Evolutionary conservation across 2,329 filamentous ascomycete species (phyloP).

Genomic region (Colletotrichum godetiae): DNA sequence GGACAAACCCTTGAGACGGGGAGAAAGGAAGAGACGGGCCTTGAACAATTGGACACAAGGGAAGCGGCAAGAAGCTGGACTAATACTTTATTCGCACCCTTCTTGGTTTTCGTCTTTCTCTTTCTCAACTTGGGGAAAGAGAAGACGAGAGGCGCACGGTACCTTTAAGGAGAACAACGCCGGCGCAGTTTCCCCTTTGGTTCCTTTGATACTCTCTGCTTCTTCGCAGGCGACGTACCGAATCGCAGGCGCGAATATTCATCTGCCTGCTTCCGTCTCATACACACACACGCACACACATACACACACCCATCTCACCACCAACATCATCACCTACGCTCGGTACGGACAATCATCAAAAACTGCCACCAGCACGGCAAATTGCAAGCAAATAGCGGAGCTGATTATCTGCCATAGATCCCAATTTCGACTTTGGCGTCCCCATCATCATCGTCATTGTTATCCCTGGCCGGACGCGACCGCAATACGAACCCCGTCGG

Average conservation of each 20-base stretch:
- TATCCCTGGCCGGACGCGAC: constrained; percentile 1
- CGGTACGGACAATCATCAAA: neutral
- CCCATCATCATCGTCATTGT: neutral
- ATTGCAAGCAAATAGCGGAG: neutral
- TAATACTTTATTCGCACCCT: neutral
- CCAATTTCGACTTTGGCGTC: too few species aligned
- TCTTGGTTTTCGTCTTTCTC: neutral
- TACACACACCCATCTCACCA: neutral
- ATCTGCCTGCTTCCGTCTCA: neutral
- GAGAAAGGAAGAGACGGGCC: constrained; percentile 4
- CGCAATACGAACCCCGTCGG: neutral
- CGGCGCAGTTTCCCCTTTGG: neutral
- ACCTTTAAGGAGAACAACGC: constrained; percentile 1
- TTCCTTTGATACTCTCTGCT: neutral
- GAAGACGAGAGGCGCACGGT: neutral
- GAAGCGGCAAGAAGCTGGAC: neutral
- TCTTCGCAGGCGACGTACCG: neutral
- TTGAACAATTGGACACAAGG: constrained; percentile 1
- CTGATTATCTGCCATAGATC: too few species aligned
- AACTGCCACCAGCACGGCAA: neutral
- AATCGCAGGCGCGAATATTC: constrained; percentile 1
- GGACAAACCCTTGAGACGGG: constrained; percentile 25
- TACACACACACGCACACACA: neutral
- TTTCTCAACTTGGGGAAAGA: neutral
- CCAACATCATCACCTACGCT: neutral